Evolutionary conservation across 2,329 filamentous ascomycete genomes (phyloP), one percentile per base, ranked within the genome.

Genomic region (Aspergillus sp.): DNA sequence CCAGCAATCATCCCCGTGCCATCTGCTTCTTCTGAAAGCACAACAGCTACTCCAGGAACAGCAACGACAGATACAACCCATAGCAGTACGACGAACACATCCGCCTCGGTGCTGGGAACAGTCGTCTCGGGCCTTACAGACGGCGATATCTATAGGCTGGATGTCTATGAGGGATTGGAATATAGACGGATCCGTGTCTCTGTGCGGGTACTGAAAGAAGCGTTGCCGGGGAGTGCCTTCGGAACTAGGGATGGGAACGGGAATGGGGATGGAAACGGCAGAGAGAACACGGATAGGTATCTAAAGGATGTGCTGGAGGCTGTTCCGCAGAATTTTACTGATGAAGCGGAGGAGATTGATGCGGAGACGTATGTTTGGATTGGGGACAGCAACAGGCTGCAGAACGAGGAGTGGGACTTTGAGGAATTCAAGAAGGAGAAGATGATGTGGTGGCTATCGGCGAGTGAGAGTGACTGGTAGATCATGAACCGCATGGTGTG

Each of bases 371-470:
- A 93, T 73, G 83, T 93, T 5, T 93, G 85, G 76, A 80, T 81
- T 49, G 75, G 72, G 15, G 65, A 80, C 1, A 74, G 79, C 17
- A 66, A 76, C 0, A 43, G 71, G 0, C 78, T 98, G 19, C 92
- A 96, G 75, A 81, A 85, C 34, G 77, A 80, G 23, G 93, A 97
- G 75, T 98, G 94, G 94, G 91, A 96, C 74, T 95, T 93, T 79
- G 87, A 89, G 52, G 87, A 91, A 65, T 98, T 97, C 74, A 87
- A 89, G 64, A 82, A 83, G 69, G 89, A 95, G 64, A 96, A 93
- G 80, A 80, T 90, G 83, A 71, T 76, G 53, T 79, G 80, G 67
- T 89, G 87, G 87, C 80, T 83, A 62, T 83, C 80, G 13, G 75
- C 71, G 0, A 74, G 74, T 34, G 80, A 81, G 63, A 78, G 75